These are phyloP conservation scores for Saccharomycopsis malanga DNA, from an alignment of 805 yeast genomes.

Conservation along the genomic window DNA sequence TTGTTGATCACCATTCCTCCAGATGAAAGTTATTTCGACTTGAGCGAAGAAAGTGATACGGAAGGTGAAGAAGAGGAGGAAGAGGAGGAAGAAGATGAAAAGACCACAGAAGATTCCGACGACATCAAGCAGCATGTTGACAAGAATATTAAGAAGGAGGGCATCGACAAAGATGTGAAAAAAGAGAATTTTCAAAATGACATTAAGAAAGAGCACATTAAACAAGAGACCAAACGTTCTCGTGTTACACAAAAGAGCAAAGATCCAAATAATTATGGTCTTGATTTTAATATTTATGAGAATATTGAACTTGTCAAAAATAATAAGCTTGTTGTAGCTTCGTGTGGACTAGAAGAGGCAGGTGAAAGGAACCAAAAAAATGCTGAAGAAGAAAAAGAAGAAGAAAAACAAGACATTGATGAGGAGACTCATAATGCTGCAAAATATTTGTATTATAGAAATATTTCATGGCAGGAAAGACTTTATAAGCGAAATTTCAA, in stretches of 20 bases:
- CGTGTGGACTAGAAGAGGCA: constrained; percentile 19
- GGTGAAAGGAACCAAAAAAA: constrained; percentile 23
- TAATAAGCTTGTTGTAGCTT: constrained; percentile 12
- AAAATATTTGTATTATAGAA: constrained; percentile 47
- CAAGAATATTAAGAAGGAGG: constrained; percentile 9
- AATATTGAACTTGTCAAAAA: constrained; percentile 26
- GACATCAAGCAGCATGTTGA: constrained; percentile 24
- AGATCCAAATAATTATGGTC: constrained; percentile 19
- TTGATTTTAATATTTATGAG: constrained; percentile 24
- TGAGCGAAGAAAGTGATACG: constrained; percentile 11
- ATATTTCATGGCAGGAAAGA: constrained; percentile 70
- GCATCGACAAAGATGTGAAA: constrained; percentile 16
- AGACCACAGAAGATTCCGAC: neutral
- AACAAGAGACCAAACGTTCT: neutral
- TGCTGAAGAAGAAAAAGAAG: constrained; percentile 21
- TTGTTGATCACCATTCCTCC: constrained; percentile 17
- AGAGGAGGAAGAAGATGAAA: constrained; percentile 6
- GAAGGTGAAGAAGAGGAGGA: constrained; percentile 1
- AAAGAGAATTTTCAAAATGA: constrained; percentile 23
- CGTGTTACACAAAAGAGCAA: neutral
- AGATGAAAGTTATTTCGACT: constrained; percentile 1
- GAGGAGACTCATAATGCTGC: constrained; percentile 24
- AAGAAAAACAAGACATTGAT: constrained; percentile 23
- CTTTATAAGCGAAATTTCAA: constrained; percentile 65
- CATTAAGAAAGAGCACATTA: constrained; percentile 3